Percentiles rank a stretch among this genome's conserved stretches.
phyloP scores from a whole-genome alignment of 805 yeast genomes.

The Vanderwaltozyma tropicalis region DNA sequence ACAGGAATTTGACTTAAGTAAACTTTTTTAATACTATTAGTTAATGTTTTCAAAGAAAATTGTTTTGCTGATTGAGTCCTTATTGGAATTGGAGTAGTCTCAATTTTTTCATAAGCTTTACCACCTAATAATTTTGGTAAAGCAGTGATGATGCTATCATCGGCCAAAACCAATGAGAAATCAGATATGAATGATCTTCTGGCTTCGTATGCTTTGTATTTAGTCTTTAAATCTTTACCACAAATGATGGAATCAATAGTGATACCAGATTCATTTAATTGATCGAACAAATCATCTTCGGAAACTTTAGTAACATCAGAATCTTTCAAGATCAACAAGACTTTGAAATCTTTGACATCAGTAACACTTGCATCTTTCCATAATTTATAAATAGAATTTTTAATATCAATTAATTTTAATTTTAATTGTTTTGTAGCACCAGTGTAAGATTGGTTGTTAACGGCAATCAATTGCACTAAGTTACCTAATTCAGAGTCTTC shows the following conservation, averaged over 20 bases:
- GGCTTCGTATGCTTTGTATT: slow-evolving; percentile 80
- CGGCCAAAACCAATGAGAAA: slow-evolving; percentile 73
- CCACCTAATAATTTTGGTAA: slow-evolving; percentile 86
- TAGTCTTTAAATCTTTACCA: slow-evolving; percentile 66
- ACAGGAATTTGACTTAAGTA: slow-evolving; percentile 46
- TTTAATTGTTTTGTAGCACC: slow-evolving; percentile 43
- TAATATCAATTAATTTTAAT: slow-evolving; percentile 39
- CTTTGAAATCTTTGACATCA: slow-evolving; percentile 29
- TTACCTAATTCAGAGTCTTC: slow-evolving; percentile 34
- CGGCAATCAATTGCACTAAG: slow-evolving; percentile 48
- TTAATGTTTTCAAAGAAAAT: slow-evolving; percentile 40
- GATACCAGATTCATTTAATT: slow-evolving; percentile 38
- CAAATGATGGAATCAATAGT: slow-evolving; percentile 46
- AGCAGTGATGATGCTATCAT: slow-evolving; percentile 68
- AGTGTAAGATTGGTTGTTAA: slow-evolving; percentile 55
- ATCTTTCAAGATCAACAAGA: slow-evolving; percentile 30
- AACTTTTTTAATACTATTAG: slow-evolving; percentile 49
- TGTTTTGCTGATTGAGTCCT: slow-evolving; percentile 30
- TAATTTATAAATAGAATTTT: slow-evolving; percentile 22
- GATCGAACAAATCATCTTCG: slow-evolving; percentile 52
- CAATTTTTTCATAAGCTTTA: slow-evolving; percentile 55
- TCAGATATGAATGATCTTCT: slow-evolving; percentile 61
- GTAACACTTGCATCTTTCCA: slow-evolving; percentile 25
- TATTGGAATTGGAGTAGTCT: slow-evolving; percentile 62
- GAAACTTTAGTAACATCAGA: slow-evolving; percentile 29